A percentile compares a stretch with the other conserved stretches of the same genome.
Evolutionary conservation across 257 asterid species (phyloP).

Genomic region (Striga asiatica): DNA sequence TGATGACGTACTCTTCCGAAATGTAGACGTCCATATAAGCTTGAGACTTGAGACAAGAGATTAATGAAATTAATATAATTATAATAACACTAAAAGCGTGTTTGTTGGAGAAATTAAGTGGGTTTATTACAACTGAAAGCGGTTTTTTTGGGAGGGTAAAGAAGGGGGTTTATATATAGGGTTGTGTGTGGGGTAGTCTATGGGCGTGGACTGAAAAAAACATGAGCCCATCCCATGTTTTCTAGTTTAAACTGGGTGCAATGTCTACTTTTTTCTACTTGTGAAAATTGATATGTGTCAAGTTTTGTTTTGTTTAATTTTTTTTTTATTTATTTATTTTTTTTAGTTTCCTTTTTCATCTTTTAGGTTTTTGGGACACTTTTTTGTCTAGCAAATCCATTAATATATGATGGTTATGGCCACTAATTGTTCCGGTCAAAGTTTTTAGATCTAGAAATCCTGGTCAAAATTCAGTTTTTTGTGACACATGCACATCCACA

Average conservation of each 20-base stretch:
- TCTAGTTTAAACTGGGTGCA: conserved; percentile 19
- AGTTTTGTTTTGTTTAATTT: not conserved
- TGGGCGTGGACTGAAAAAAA: conserved; percentile 9
- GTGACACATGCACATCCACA: no score
- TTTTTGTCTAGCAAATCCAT: no score
- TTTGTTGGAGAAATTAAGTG: no score
- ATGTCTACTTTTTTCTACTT: not conserved
- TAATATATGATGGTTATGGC: no score
- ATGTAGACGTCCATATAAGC: conserved; percentile 36
- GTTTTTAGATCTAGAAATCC: no score
- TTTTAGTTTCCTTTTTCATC: no score
- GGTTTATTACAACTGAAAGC: no score
- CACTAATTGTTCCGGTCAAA: not conserved
- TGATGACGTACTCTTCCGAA: conserved; percentile 29
- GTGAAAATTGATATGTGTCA: not conserved
- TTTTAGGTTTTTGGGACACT: not conserved
- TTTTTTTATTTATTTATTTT: no score
- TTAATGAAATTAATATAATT: not conserved
- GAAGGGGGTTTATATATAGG: not conserved
- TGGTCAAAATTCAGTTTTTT: no score
- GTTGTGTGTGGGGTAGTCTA: not conserved
- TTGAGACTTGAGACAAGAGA: not conserved
- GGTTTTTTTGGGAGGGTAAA: no score
- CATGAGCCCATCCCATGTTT: conserved; percentile 23
- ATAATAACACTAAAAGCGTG: not conserved